Conservation (phyloP, 225 moss, liverwort and hornwort genomes). For the Asterella californica region DNA sequence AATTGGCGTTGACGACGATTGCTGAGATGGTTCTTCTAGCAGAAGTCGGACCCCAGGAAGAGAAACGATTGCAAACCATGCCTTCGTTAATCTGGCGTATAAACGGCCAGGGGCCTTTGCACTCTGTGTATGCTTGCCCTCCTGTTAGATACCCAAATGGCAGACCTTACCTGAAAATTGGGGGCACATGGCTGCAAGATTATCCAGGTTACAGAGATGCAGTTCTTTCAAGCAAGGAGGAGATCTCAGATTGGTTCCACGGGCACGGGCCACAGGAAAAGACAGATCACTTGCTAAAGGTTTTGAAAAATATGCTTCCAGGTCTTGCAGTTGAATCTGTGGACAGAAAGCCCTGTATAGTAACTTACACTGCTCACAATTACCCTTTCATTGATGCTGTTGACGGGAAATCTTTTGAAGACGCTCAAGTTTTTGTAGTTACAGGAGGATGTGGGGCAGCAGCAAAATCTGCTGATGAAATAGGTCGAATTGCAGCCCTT, state of each 20-base stretch:
- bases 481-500: conserved; percentile 83
- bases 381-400: conserved; percentile 79
- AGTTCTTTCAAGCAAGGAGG: conserved; percentile 39
- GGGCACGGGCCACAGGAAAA: conserved; percentile 48
- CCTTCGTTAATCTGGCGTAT: conserved; percentile 88
- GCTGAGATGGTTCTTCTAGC: conserved; percentile 59
- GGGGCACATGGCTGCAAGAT: conserved; percentile 44
- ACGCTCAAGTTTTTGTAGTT: conserved; percentile 68
- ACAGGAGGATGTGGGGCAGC: conserved; percentile 81
- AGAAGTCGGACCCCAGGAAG: conserved; percentile 56
- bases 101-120: conserved; percentile 39
- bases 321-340: conserved; percentile 44
- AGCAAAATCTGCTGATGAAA: conserved; percentile 89
- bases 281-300: conserved; percentile 36
- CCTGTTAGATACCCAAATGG: conserved; percentile 73
- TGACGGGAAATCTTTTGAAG: conserved; percentile 41
- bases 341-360: conserved; percentile 63
- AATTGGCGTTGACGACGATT: conserved; percentile 48
- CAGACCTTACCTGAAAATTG: conserved; percentile 66
- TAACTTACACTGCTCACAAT: conserved; percentile 60
- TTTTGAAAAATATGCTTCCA: conserved; percentile 54
- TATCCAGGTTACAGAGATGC: not conserved
- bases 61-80: conserved; percentile 55
- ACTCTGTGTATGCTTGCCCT: conserved; percentile 79
- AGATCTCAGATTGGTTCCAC: conserved; percentile 74